A percentile compares a stretch with the other conserved stretches of the same genome.
These are phyloP conservation scores for Ophiocordyceps australis DNA, from an alignment of 2,329 filamentous ascomycete genomes.

Conservation along the genomic window DNA sequence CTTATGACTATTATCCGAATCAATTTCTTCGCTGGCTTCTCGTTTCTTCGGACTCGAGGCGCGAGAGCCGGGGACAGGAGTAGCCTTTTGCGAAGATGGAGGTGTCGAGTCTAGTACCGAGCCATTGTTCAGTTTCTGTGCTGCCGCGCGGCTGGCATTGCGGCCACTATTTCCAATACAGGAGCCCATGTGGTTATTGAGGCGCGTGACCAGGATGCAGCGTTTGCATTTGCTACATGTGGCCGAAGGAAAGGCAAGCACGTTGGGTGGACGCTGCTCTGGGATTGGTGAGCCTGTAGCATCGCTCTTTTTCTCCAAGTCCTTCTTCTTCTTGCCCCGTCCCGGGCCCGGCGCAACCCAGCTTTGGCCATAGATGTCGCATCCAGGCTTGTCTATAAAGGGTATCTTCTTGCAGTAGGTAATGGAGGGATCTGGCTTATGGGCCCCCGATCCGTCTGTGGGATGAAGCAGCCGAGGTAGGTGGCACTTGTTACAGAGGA, in stretches of 20 bases:
- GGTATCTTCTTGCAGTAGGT: slow-evolving; percentile 68
- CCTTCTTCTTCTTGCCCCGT: slow-evolving; percentile 65
- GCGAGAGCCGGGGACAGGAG: slow-evolving; percentile 34
- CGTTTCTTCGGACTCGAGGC: slow-evolving; percentile 37
- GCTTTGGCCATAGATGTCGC: slow-evolving; percentile 69
- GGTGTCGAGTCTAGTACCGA: slow-evolving; percentile 38
- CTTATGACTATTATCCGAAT: slow-evolving; percentile 30
- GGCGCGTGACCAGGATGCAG: slow-evolving; percentile 43
- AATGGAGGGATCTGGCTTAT: slow-evolving; percentile 45
- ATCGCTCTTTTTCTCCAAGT: slow-evolving; percentile 42
- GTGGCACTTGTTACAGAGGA: slow-evolving; percentile 57
- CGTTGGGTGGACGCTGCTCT: slow-evolving; percentile 39
- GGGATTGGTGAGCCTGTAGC: slow-evolving; percentile 27
- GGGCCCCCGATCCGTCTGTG: slow-evolving; percentile 48
- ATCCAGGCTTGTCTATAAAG: slow-evolving; percentile 57
- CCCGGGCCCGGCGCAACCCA: slow-evolving; percentile 56
- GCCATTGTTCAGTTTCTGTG: slow-evolving; percentile 43
- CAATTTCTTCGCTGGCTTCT: slow-evolving; percentile 34
- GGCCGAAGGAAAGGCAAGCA: slow-evolving; percentile 45
- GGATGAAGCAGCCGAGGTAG: slow-evolving; percentile 57
- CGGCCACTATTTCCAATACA: slow-evolving; percentile 49
- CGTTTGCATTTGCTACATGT: slow-evolving; percentile 51
- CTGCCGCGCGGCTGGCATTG: slow-evolving; percentile 42
- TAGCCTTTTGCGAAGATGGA: slow-evolving; percentile 44
- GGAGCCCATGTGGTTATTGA: slow-evolving; percentile 52